Base-by-base conservation (phyloP, 805 yeast genomes). In the Candida corydali region DNA sequence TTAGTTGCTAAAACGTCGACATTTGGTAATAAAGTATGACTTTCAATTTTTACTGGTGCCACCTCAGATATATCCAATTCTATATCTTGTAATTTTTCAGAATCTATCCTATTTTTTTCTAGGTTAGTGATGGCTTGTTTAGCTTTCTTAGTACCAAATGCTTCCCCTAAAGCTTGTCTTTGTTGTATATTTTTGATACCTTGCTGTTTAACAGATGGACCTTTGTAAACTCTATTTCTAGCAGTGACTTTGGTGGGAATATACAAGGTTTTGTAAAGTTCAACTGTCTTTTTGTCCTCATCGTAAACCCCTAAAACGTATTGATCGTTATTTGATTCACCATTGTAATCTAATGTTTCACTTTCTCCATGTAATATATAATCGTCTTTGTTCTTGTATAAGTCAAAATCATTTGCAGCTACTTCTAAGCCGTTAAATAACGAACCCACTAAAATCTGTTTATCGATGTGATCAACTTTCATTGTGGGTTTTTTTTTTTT, bases 111-210 rank as follows among this genome's bases (percentile, higher is more conserved):
- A 63, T 93, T 93, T 59, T 83, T 78, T 52, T 82, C 93, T 51
- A 79, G 62, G 55, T 82, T 91, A 35, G 76, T 66, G 52, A 93
- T 84, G 24, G 95, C 95, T 50, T 86, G 83, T 67, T 87, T 91
- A 44, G 97, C 97, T 66, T 80, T 89, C 66, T 86, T 89, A 40
- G 98, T 91, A 73, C 98, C 98, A 51, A 93, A 93, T 3, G 93
- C 94, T 62, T 87, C 91, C 54, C 98, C 98, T 54, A 93, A 73
- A 2, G 86, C 83, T 39, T 77, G 85, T 57, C 97, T 76, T 62
- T 86, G 86, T 12, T 70, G 65, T 40, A 73, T 65, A 49, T 72
- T 62, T 43, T 66, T 62, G 26, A 65, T 63, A 23, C 75, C 75
- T 7, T 65, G 61, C 55, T 77, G 83, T 61, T 75, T 78, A 39